These are phyloP conservation scores for Bimuria novae-zelandiae DNA, from an alignment of 2,329 filamentous ascomycete genomes.

Conservation along the genomic window DNA sequence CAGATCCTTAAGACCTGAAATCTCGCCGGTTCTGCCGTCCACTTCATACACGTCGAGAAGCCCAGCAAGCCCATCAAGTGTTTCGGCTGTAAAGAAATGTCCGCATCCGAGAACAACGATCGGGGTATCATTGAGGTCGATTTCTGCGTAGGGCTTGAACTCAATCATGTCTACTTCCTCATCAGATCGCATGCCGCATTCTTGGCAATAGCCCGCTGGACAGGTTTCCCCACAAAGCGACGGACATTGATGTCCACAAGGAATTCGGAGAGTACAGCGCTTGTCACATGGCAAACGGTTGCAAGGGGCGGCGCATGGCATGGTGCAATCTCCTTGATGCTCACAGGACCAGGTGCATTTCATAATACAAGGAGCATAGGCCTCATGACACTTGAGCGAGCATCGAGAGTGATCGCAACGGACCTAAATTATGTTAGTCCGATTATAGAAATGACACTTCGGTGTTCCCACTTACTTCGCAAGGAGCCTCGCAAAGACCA, in stretches of 20 bases:
- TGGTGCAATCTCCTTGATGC: conserved; percentile 39
- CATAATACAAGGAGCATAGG: conserved; percentile 41
- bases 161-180: conserved; percentile 32
- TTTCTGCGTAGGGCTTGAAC: conserved; percentile 25
- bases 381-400: conserved; percentile 32
- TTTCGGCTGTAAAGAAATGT: conserved; percentile 40
- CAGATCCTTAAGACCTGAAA: conserved; percentile 32
- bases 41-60: conserved; percentile 31
- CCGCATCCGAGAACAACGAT: conserved; percentile 34
- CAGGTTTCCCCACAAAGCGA: conserved; percentile 38
- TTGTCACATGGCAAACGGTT: conserved; percentile 36
- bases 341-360: conserved; percentile 41
- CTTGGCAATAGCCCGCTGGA: conserved; percentile 26
- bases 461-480: conserved; percentile 34
- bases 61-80: conserved; percentile 33
- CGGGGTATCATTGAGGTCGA: conserved; percentile 36
- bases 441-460: no score
- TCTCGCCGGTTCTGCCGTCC: conserved; percentile 19
- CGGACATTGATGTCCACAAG: conserved; percentile 40
- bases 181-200: conserved; percentile 25
- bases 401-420: conserved; percentile 36
- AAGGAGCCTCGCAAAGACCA: conserved; percentile 25
- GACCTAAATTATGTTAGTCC: conserved; percentile 20
- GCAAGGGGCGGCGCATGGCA: conserved; percentile 44
- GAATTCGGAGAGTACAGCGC: conserved; percentile 31